These are phyloP conservation scores for Alopecurus myosuroides DNA, from an alignment of 176 grass and related monocot genomes.

Conservation along the genomic window DNA sequence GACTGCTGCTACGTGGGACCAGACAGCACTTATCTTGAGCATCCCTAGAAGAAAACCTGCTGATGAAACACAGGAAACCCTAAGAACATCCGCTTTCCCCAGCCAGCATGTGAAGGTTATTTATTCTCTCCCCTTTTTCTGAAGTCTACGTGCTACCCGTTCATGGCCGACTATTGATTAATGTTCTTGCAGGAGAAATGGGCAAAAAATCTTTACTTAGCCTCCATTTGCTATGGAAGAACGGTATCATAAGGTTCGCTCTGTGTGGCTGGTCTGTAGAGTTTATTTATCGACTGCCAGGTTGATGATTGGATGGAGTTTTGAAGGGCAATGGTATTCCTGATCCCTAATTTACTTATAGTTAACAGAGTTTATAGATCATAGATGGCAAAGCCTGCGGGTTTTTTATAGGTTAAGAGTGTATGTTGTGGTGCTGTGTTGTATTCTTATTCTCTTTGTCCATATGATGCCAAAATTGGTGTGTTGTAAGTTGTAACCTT, in stretches of 20 bases:
- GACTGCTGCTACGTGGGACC: constrained; percentile 81
- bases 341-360: constrained; percentile 35
- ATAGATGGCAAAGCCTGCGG: constrained; percentile 26
- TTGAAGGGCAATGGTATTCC: constrained; percentile 28
- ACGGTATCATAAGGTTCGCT: constrained; percentile 56
- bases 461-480: constrained; percentile 15
- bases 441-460: not conserved
- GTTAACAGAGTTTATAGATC: constrained; percentile 37
- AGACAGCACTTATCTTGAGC: constrained; percentile 77
- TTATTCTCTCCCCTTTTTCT: constrained; percentile 5
- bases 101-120: constrained; percentile 92
- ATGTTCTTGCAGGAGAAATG: constrained; percentile 79
- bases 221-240: constrained; percentile 95
- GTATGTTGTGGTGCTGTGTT: constrained; percentile 21
- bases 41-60: constrained; percentile 78
- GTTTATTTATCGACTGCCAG: constrained; percentile 8
- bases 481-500: constrained; percentile 10
- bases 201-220: constrained; percentile 83
- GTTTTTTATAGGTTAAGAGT: constrained; percentile 26
- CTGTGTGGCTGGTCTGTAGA: constrained; percentile 24
- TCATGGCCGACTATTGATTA: constrained; percentile 18
- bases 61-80: constrained; percentile 95
- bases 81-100: constrained; percentile 94
- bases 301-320: constrained; percentile 43
- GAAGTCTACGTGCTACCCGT: not conserved